Evolutionary conservation across 2,329 filamentous ascomycete species (phyloP), one percentile per base, ranked within the genome.

Genomic region (Verticillium nonalfalfae): DNA sequence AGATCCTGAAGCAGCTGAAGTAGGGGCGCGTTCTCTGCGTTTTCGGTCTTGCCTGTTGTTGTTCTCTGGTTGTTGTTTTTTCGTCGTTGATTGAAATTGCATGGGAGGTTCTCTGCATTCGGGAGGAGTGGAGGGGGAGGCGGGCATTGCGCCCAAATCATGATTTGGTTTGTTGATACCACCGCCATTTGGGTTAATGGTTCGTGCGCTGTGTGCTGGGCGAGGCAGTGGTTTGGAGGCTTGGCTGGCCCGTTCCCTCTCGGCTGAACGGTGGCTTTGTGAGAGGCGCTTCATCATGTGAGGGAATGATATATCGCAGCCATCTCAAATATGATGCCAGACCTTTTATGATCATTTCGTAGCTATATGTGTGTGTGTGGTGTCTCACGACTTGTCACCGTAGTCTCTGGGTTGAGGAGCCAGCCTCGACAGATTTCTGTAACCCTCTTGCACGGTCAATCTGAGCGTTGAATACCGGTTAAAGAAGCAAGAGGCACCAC

Each of bases 1-100:
- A 87, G 76, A 86, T 87, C 65, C 68, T 87, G 66, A 84, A 83
- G 72, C 85, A 87, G 75, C 74, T 87, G 63, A 84, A 81, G 76
- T 85, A 50, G 45, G 21, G 40, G 9, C n/a, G 3, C n/a, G n/a
- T 21, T 50, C 6, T 4, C 2, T 15, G 40, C n/a, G 15, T 7
- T 50, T 5, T 18, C 40, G 15, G 45, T n/a, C n/a, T 21, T 45
- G 39, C 15, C 36, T 15, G 13, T 26, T 26, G 26, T 26, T 26
- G 1, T 3, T 26, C 26, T 26, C 26, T 26, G 26, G 26, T n/a
- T n/a, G n/a, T n/a, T n/a, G 26, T 26, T 26, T 26, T 26, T 26
- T 26, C 4, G 26, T 26, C 26, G 15, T 7, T n/a, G 15, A 10
- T 11, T n/a, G 45, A 26, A 18, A 18, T 21, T 26, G 45, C 45